Conservation (phyloP, 2,329 filamentous ascomycete genomes). For the Cercospora sp. region DNA sequence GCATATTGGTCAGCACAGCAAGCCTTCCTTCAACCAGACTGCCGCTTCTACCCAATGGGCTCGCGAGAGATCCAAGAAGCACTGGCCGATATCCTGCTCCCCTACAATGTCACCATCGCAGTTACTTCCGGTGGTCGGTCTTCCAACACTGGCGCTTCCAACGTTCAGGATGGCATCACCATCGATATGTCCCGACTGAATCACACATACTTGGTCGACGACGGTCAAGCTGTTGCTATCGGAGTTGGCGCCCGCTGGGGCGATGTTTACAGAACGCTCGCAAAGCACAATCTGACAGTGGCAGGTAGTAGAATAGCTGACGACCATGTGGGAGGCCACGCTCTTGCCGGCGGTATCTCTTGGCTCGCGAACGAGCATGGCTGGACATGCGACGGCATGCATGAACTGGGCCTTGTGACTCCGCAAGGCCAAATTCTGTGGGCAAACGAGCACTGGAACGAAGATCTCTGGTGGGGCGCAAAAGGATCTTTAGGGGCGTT, state of each 20-base stretch:
- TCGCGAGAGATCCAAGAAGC: slow-evolving; percentile 25
- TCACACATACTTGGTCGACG: background rate
- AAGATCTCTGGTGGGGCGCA: slow-evolving; percentile 35
- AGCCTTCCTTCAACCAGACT: slow-evolving; percentile 16
- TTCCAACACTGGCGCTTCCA: slow-evolving; percentile 29
- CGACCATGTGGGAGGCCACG: slow-evolving; percentile 50
- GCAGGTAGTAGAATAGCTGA: slow-evolving; percentile 48
- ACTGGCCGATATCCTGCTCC: slow-evolving; percentile 24
- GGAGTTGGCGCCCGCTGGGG: slow-evolving; percentile 16
- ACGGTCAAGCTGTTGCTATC: slow-evolving; percentile 21
- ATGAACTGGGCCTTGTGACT: slow-evolving; percentile 32
- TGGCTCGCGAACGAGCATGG: slow-evolving; percentile 52
- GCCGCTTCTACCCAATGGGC: slow-evolving; percentile 24
- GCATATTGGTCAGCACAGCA: slow-evolving; percentile 22
- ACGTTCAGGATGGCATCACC: slow-evolving; percentile 32
- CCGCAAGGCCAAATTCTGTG: slow-evolving; percentile 29
- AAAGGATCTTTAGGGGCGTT: slow-evolving; percentile 30
- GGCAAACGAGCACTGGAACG: slow-evolving; percentile 23
- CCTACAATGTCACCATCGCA: slow-evolving; percentile 29
- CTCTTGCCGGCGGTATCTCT: slow-evolving; percentile 52
- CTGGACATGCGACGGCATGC: slow-evolving; percentile 47
- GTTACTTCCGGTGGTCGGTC: slow-evolving; percentile 35
- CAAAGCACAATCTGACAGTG: slow-evolving; percentile 45
- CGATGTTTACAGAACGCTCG: slow-evolving; percentile 46
- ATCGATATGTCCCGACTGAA: slow-evolving; percentile 32